These are phyloP conservation scores for Pyrenophora tritici-repentis DNA, from an alignment of 2,329 filamentous ascomycete species.

Conservation along the genomic window DNA sequence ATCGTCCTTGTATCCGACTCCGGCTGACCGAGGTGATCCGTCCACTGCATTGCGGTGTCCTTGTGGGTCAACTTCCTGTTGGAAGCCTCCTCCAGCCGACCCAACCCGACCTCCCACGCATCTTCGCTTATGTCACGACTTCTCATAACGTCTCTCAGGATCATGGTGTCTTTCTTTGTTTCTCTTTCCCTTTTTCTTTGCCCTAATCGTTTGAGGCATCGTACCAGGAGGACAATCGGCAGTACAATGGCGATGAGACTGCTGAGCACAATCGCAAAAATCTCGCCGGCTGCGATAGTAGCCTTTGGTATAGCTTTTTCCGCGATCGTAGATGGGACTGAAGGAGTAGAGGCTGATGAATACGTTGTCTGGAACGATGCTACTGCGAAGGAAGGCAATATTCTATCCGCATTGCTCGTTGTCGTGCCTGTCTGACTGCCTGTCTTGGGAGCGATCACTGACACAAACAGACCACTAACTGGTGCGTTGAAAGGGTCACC, in stretches of 20 bases:
- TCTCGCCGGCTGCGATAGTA: not conserved
- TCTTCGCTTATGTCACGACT: not conserved
- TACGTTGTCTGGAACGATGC: not conserved
- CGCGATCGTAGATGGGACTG: not conserved
- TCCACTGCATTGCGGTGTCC: not conserved
- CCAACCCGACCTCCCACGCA: conserved; percentile 3
- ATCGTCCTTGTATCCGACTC: not conserved
- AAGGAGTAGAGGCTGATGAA: not conserved
- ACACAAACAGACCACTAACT: not conserved
- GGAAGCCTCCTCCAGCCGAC: conserved; percentile 4
- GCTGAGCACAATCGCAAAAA: conserved; percentile 5
- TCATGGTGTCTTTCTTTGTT: not conserved
- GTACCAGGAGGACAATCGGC: conserved; percentile 1
- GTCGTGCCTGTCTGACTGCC: not conserved
- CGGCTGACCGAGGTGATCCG: not conserved
- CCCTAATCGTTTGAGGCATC: not conserved
- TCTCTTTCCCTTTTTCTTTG: not conserved
- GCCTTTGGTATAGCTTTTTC: not conserved
- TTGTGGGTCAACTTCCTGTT: conserved; percentile 1
- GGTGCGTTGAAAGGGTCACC: not conserved
- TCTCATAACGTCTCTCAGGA: not conserved
- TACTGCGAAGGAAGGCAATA: not conserved
- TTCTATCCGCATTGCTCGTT: not conserved
- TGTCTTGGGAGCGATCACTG: not conserved
- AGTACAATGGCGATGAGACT: conserved; percentile 1